phyloP scores from a whole-genome alignment of 1,284 basidiomycete genomes.

The Microbotryum violaceum region DNA sequence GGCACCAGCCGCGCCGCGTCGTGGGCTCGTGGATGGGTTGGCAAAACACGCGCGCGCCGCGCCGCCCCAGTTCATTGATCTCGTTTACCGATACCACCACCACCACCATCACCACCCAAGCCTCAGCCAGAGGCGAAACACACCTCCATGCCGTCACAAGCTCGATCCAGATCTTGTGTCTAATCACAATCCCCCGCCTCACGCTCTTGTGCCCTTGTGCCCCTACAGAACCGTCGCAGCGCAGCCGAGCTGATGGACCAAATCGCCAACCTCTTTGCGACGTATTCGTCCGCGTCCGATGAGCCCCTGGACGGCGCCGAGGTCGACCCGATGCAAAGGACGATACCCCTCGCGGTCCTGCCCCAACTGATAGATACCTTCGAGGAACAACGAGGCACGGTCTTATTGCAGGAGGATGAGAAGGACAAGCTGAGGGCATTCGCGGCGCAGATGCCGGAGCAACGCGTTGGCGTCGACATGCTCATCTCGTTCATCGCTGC shows the following conservation, averaged over 20 bases:
- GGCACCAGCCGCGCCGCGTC: too few relatives aligned
- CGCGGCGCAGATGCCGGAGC: constrained; percentile 1
- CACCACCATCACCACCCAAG: too few relatives aligned
- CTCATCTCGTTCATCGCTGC: constrained; percentile 11
- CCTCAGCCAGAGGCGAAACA: too few relatives aligned
- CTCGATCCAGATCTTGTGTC: too few relatives aligned
- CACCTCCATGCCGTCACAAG: too few relatives aligned
- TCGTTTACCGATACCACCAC: too few relatives aligned
- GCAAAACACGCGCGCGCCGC: too few relatives aligned
- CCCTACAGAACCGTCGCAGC: constrained; percentile 1
- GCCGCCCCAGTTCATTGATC: too few relatives aligned
- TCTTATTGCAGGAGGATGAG: constrained; percentile 13
- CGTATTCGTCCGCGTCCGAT: constrained; percentile 8
- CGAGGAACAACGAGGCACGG: constrained; percentile 14
- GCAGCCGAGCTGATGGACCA: constrained; percentile 16
- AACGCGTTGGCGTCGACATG: constrained; percentile 21
- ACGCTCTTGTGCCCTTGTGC: too few relatives aligned
- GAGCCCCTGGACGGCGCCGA: constrained; percentile 8
- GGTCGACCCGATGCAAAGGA: not conserved
- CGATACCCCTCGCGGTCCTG: constrained; percentile 4
- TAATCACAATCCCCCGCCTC: too few relatives aligned
- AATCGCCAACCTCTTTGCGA: constrained; percentile 23
- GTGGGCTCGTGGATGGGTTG: too few relatives aligned
- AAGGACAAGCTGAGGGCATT: constrained; percentile 3
- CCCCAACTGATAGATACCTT: constrained; percentile 21